Evolutionary conservation across 2,329 filamentous ascomycete species (phyloP), one percentile per base, ranked within the genome.

Genomic region (Endothia cerciana): DNA sequence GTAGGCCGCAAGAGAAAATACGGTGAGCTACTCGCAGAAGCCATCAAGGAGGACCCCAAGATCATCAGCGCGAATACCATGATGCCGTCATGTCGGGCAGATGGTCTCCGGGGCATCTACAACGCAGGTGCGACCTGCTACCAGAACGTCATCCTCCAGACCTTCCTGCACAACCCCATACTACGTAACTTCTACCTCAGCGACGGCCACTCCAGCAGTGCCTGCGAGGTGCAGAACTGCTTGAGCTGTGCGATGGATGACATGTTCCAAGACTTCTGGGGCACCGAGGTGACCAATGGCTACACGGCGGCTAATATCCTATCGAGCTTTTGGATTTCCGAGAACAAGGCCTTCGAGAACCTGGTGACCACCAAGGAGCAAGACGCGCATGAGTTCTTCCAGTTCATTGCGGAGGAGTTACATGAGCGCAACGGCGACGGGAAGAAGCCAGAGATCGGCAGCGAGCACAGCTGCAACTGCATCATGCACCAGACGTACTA

Each of bases 91-190:
- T 97, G 94, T 75, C 89, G 92, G 65, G 93, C 93, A 22, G 93
- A 91, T 71, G 94, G 95, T 11, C 87, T 97, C 47, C 89, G 95
- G 43, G 94, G 94, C 40, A 90, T 99, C 68, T 97, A 97, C 78
- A 99, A 98, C 74, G 94, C 97, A 76, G 95, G 94, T n/a, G 93
- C 96, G 66, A 98, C 95, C 13, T 99, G 94, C 81, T 99, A 97
- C 78, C 94, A 98, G 85, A 97, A 95, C 72, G 94, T 97, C 38
- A 93, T 98, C 58, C 83, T 99, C 19, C 95, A 98, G 77, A 93
- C 91, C 65, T 89, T 99, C 72, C 86, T 98, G 63, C 94, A 97
- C 80, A 97, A 98, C 74, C 94, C 94, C 0, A 85, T 97, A 55
- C 85, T 99, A 38, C 89, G 92, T 67, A 94, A 94, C 72, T 98